These are phyloP conservation scores for Globisporangium nagaii DNA, from an alignment of 352 stramenopile genomes.

Conservation along the genomic window DNA sequence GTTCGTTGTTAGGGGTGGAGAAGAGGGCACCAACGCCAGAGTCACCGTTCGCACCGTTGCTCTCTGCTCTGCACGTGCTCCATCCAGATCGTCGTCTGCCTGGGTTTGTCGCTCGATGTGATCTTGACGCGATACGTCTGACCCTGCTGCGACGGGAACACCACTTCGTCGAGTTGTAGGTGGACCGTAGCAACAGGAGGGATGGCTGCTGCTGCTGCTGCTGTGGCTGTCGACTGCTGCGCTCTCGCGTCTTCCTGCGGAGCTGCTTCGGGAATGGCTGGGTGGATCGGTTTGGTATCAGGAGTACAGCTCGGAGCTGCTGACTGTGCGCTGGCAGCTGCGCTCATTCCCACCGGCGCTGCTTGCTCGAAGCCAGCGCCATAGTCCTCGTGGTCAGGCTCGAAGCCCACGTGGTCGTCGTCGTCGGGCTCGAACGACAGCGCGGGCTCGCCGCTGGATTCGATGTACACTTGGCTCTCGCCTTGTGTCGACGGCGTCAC, in stretches of 20 bases:
- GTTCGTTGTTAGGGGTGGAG: not conserved
- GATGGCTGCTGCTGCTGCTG: not conserved
- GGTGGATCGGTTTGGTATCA: not conserved
- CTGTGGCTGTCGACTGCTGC: not conserved
- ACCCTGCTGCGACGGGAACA: conserved; percentile 17
- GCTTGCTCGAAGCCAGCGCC: not conserved
- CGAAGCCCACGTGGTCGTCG: not conserved
- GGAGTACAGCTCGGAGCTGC: not conserved
- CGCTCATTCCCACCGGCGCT: too few relatives aligned
- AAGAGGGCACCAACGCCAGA: not conserved
- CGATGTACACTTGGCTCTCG: not conserved
- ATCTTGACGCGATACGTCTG: conserved; percentile 27
- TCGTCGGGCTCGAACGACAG: not conserved
- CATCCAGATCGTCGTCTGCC: conserved; percentile 21
- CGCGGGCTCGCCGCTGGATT: not conserved
- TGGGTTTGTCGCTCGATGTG: conserved; percentile 1
- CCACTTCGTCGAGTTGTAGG: conserved; percentile 25
- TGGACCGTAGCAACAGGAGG: not conserved
- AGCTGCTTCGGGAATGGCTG: not conserved
- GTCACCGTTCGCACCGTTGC: conserved; percentile 8
- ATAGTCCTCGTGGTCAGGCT: conserved; percentile 3
- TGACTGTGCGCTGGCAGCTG: not conserved
- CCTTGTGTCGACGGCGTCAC: not conserved
- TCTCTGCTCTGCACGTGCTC: conserved; percentile 21
- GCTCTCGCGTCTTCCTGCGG: not conserved